Conservation (phyloP, 306 rosid species). For the Pterocarpus macrocarpus region DNA sequence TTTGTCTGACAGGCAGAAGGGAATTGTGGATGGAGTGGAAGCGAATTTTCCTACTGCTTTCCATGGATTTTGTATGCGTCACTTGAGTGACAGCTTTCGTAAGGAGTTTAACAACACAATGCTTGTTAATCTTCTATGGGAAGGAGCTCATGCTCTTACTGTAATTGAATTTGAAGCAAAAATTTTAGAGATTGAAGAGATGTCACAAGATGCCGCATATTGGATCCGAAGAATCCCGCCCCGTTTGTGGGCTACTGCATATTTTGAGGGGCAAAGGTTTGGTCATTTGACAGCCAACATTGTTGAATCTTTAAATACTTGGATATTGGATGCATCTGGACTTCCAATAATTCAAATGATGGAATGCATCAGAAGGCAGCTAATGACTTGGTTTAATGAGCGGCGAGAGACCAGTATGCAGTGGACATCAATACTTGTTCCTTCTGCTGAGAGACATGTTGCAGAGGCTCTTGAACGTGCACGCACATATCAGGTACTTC, state of each 20-base stretch:
- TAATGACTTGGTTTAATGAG: slow-evolving; percentile 92
- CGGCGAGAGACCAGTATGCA: slow-evolving; percentile 91
- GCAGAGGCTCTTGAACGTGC: slow-evolving; percentile 87
- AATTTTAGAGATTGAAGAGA: slow-evolving; percentile 74
- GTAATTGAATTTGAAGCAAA: slow-evolving; percentile 80
- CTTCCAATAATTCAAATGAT: slow-evolving; percentile 90
- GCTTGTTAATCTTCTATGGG: slow-evolving; percentile 82
- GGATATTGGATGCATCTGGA: slow-evolving; percentile 89
- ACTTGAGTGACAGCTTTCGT: slow-evolving; percentile 84
- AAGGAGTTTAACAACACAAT: slow-evolving; percentile 82
- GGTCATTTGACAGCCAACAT: slow-evolving; percentile 84
- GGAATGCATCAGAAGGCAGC: slow-evolving; percentile 91
- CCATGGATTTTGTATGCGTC: slow-evolving; percentile 93
- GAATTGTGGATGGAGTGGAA: slow-evolving; percentile 85
- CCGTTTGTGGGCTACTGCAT: slow-evolving; percentile 87
- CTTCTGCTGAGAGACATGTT: slow-evolving; percentile 79
- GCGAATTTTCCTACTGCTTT: slow-evolving; percentile 86
- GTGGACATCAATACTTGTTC: slow-evolving; percentile 90
- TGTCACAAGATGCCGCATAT: slow-evolving; percentile 84
- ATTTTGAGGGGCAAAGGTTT: slow-evolving; percentile 86
- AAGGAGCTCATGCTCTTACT: slow-evolving; percentile 84
- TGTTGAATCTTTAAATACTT: slow-evolving; percentile 72
- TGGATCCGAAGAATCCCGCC: slow-evolving; percentile 86
- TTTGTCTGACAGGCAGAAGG: slow-evolving; percentile 84
- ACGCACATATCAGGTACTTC: slow-evolving; percentile 86